These are phyloP conservation scores for Biscogniauxia marginata DNA, from an alignment of 2,329 filamentous ascomycete genomes.

Conservation along the genomic window DNA sequence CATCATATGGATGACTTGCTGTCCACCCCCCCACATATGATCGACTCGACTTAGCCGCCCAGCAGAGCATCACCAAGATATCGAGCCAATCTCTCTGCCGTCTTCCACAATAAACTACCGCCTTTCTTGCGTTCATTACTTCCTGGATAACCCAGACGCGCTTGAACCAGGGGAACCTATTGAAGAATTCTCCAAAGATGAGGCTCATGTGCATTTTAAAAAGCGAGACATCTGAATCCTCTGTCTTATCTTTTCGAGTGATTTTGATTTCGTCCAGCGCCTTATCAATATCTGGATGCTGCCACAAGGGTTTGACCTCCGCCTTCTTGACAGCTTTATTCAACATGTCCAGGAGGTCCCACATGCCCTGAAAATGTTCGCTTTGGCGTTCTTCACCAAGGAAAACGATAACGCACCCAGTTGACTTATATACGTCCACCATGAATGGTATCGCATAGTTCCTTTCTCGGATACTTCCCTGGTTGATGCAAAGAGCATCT, in stretches of 20 bases:
- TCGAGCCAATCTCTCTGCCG: conserved; percentile 3
- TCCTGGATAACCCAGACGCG: conserved; percentile 7
- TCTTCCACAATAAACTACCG: conserved; percentile 1
- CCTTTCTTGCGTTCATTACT: conserved; percentile 4
- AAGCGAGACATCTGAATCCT: neutral
- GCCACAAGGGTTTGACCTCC: neutral
- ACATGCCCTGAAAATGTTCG: conserved; percentile 4
- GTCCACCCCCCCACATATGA: neutral
- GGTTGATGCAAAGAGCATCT: conserved; percentile 6
- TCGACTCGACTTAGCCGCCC: conserved; percentile 1
- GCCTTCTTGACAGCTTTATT: neutral
- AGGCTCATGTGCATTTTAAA: conserved; percentile 3
- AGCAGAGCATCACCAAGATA: conserved; percentile 3
- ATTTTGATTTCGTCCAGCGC: neutral
- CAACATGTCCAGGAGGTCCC: conserved; percentile 4
- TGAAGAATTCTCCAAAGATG: conserved; percentile 3
- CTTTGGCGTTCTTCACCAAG: conserved; percentile 1
- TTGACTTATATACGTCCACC: conserved; percentile 2
- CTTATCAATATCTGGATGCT: conserved; percentile 3
- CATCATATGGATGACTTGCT: conserved; percentile 1
- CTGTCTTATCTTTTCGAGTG: neutral
- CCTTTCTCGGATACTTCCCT: conserved; percentile 4
- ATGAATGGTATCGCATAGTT: conserved; percentile 8
- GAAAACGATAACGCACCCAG: conserved; percentile 1
- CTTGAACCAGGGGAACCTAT: conserved; percentile 1